These are phyloP conservation scores for Carallia brachiata DNA, from an alignment of 345 rosid genomes.

Conservation along the genomic window DNA sequence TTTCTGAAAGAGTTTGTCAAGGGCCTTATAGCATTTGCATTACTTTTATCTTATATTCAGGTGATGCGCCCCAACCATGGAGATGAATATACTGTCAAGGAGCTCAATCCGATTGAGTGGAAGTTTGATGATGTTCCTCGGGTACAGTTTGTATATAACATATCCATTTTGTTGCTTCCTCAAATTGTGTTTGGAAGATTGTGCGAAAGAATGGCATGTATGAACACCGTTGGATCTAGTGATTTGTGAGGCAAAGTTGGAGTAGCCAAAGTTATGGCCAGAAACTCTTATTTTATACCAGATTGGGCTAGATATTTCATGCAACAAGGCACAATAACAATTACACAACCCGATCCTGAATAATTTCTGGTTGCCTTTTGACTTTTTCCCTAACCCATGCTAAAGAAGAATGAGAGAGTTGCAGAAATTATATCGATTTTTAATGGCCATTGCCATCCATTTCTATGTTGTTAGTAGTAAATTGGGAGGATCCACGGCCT, in stretches of 20 bases:
- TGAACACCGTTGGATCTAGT: not conserved
- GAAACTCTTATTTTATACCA: no score
- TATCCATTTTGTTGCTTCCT: not conserved
- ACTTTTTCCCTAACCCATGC: no score
- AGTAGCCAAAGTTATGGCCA: not conserved
- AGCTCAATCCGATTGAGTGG: constrained; percentile 72
- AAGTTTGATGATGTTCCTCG: constrained; percentile 51
- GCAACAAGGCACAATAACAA: no score
- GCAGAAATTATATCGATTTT: no score
- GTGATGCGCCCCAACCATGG: constrained; percentile 76
- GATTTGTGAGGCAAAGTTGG: not conserved
- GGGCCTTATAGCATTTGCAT: not conserved
- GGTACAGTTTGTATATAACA: constrained; percentile 35
- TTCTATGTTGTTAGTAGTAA: no score
- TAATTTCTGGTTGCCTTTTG: no score
- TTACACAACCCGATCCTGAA: no score
- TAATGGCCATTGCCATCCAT: no score
- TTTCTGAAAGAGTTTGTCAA: not conserved
- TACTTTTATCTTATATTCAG: constrained; percentile 34
- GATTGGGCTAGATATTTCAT: no score
- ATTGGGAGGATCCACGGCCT: no score
- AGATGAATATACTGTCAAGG: constrained; percentile 62
- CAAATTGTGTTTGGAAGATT: not conserved
- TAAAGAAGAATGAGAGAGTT: no score
- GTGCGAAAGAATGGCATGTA: not conserved